Evolutionary conservation across 345 rosid species (phyloP).

Genomic region (Syzygium oleosum): DNA sequence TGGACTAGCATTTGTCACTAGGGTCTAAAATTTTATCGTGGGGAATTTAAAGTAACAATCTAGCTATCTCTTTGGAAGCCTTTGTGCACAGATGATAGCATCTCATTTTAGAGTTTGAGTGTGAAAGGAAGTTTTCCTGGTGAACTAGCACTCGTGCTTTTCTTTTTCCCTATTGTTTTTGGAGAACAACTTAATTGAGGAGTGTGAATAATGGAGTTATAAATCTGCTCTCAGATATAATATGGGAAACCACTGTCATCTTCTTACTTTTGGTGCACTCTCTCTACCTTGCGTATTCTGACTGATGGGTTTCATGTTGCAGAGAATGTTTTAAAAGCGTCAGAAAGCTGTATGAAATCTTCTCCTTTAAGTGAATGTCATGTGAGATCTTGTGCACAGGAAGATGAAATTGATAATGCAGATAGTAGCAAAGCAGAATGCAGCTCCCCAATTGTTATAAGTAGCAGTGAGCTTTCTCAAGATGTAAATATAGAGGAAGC

Average conservation of each 20-base stretch:
- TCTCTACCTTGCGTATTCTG: neutral
- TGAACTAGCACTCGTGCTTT: neutral
- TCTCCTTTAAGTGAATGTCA: neutral
- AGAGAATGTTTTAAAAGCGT: neutral
- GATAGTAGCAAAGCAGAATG: slow-evolving; percentile 30
- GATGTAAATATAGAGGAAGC: slow-evolving; percentile 23
- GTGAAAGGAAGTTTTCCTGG: neutral
- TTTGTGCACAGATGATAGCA: neutral
- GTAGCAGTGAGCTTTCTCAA: slow-evolving; percentile 28
- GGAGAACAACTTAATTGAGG: neutral
- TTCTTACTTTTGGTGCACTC: neutral
- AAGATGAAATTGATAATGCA: slow-evolving; percentile 16
- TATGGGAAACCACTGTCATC: neutral
- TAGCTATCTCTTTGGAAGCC: neutral
- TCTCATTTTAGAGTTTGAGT: neutral
- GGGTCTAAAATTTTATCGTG: neutral
- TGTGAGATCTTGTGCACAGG: slow-evolving; percentile 14
- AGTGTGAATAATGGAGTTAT: neutral
- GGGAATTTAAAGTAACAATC: neutral
- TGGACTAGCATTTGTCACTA: neutral
- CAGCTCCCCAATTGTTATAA: slow-evolving; percentile 31
- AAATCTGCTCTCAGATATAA: neutral
- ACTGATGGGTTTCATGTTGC: neutral
- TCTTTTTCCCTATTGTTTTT: neutral
- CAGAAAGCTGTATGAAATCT: neutral